Evolutionary conservation across 192 early-diverging fungal species (phyloP), one percentile per base, ranked within the genome.

Genomic region (Backusella luteola): DNA sequence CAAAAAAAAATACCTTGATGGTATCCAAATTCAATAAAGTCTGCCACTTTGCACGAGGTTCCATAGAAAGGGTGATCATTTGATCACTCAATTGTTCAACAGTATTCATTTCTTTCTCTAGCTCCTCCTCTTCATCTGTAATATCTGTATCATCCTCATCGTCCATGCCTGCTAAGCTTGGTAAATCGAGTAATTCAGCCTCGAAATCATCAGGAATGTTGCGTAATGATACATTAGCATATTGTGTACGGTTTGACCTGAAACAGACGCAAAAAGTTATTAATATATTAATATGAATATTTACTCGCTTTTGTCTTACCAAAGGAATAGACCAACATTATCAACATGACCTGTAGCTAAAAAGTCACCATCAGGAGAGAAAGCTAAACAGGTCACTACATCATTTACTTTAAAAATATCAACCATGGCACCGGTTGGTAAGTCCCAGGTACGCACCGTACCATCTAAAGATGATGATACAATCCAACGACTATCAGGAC

Each of bases 391-490:
- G 14, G 96, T 96, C 2, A 91, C 89, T 38, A 97, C 87, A 71
- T 90, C 87, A 46, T 90, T 87, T 4, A 94, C 90, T 35, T 85
- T 84, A 84, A 97, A 95, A 56, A 91, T 83, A 84, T 97, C 97
- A 39, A 99, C 88, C 88, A 95, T 84, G 68, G 94, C 86, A 7
- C 96, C 96, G 1, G 95, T 93, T 8, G 97, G 96, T 69, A 99
- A 81, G 84, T 99, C 98, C 97, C 97, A 99, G 1, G 96, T 96
- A 70, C 96, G 90, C 53, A 99, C 87, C 6, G 93, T 96, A 49
- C 89, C 85, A 87, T 99, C 98, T 68, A 94, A 84, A 17, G 92
- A 91, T 9, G 87, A 73, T 3, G 94, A 93, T 34, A 98, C 89
- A 7, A 99, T 84, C 95, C 95, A 95, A 67, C 97, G 90, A 63